phyloP scores from a whole-genome alignment of 495 filamentous ascomycete species.

The Achaetomiella virescens region DNA sequence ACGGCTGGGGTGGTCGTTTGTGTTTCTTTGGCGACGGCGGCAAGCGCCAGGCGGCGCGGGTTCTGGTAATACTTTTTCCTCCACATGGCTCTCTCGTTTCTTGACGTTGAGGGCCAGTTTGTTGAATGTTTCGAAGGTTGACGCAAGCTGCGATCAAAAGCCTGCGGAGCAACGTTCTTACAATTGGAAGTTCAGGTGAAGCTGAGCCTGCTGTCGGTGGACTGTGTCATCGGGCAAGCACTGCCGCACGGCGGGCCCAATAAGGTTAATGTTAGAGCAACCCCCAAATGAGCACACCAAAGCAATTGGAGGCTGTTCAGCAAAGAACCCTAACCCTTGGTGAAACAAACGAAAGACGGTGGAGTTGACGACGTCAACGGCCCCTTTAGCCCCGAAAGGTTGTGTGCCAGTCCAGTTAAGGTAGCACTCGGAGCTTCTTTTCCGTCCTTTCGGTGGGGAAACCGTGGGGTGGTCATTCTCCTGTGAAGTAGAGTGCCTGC shows the following conservation, averaged over 20 bases:
- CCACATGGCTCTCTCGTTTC: conserved; percentile 10
- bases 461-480: no score
- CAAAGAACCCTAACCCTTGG: conserved; percentile 2
- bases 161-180: no score
- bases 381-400: no score
- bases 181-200: no score
- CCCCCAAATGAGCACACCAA: no score
- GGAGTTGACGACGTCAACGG: conserved; percentile 8
- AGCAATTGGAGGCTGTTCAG: no score
- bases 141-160: no score
- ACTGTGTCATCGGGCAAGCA: conserved; percentile 1
- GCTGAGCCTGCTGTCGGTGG: no score
- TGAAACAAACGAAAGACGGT: not conserved
- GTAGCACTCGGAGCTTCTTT: conserved; percentile 5
- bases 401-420: not conserved
- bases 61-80: conserved; percentile 9
- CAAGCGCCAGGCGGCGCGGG: conserved; percentile 12
- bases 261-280: no score
- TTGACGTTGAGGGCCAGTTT: no score
- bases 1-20: conserved; percentile 15
- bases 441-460: not conserved
- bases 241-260: conserved; percentile 1
- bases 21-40: conserved; percentile 23
- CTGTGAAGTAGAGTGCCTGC: no score
- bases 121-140: no score